A percentile compares a stretch with the other conserved stretches of the same genome.
These are phyloP conservation scores for Cercospora berteroae DNA, from an alignment of 2,329 filamentous ascomycete genomes.

Conservation along the genomic window DNA sequence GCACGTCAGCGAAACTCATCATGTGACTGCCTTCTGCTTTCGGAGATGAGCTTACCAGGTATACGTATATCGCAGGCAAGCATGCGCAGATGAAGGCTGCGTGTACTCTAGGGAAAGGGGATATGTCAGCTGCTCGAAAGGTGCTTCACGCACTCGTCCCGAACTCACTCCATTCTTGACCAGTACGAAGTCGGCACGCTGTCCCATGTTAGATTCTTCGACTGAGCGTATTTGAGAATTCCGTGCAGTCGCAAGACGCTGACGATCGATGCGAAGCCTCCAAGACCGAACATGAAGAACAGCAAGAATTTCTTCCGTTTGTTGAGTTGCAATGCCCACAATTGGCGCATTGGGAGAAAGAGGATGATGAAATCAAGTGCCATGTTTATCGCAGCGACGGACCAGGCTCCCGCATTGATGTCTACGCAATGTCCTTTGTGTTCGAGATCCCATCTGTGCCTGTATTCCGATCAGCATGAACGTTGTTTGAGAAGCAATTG, in stretches of 20 bases:
- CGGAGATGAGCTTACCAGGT: background rate
- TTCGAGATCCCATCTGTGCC: background rate
- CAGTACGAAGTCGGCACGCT: constrained; percentile 2
- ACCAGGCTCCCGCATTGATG: constrained; percentile 16
- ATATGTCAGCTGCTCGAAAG: background rate
- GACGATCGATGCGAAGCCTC: constrained; percentile 19
- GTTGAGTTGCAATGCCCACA: constrained; percentile 13
- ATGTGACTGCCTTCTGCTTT: background rate
- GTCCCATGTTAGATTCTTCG: constrained; percentile 11
- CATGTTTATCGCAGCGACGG: constrained; percentile 15
- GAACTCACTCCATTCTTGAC: constrained; percentile 6
- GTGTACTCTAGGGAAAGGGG: background rate
- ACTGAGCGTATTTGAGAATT: constrained; percentile 13
- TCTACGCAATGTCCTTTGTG: constrained; percentile 11
- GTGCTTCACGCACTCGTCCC: background rate
- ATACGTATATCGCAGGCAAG: constrained; percentile 2
- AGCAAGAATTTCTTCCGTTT: constrained; percentile 17
- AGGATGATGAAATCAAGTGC: constrained; percentile 13
- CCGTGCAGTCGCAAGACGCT: constrained; percentile 18
- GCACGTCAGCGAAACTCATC: background rate
- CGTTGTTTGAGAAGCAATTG: background rate
- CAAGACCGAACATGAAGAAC: constrained; percentile 20
- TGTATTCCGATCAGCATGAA: background rate
- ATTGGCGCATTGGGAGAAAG: constrained; percentile 9
- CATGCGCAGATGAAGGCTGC: constrained; percentile 6